These are phyloP conservation scores for Boletellus emodensis DNA, from an alignment of 768 basidiomycete genomes.

Conservation along the genomic window DNA sequence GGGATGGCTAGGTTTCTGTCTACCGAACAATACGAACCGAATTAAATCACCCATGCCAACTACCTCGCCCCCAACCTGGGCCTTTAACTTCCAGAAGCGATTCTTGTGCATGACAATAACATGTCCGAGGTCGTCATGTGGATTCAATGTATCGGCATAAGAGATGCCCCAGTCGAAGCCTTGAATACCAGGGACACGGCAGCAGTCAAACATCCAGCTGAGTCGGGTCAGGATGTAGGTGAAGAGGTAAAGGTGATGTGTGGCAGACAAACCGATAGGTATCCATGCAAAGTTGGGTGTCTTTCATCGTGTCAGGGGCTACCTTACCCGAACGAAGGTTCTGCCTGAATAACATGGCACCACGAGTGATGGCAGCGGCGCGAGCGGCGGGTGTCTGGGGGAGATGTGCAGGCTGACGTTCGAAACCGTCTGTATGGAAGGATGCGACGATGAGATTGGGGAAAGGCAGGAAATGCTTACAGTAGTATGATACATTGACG, in stretches of 20 bases:
- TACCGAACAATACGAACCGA: slow-evolving; percentile 37
- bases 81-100: slow-evolving; percentile 77
- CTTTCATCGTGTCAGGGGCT: slow-evolving; percentile 61
- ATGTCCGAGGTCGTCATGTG: slow-evolving; percentile 58
- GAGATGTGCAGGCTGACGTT: slow-evolving; percentile 58
- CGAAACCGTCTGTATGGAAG: slow-evolving; percentile 63
- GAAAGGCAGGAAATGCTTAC: slow-evolving; percentile 38
- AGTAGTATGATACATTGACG: slow-evolving; percentile 93
- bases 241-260: neutral
- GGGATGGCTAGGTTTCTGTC: neutral
- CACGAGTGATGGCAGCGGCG: slow-evolving; percentile 69
- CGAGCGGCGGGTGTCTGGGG: slow-evolving; percentile 55
- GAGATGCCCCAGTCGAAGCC: slow-evolving; percentile 77
- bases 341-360: slow-evolving; percentile 71
- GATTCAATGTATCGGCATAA: slow-evolving; percentile 46
- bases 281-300: slow-evolving; percentile 80
- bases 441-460: slow-evolving; percentile 6
- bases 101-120: slow-evolving; percentile 84
- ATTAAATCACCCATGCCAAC: slow-evolving; percentile 64
- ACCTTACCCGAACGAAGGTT: slow-evolving; percentile 63
- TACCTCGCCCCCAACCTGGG: slow-evolving; percentile 50
- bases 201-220: slow-evolving; percentile 94
- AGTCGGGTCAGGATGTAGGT: neutral
- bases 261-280: slow-evolving; percentile 58
- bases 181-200: slow-evolving; percentile 68